These are phyloP conservation scores for Daldinia bambusicola DNA, from an alignment of 495 filamentous ascomycete species.

Conservation along the genomic window DNA sequence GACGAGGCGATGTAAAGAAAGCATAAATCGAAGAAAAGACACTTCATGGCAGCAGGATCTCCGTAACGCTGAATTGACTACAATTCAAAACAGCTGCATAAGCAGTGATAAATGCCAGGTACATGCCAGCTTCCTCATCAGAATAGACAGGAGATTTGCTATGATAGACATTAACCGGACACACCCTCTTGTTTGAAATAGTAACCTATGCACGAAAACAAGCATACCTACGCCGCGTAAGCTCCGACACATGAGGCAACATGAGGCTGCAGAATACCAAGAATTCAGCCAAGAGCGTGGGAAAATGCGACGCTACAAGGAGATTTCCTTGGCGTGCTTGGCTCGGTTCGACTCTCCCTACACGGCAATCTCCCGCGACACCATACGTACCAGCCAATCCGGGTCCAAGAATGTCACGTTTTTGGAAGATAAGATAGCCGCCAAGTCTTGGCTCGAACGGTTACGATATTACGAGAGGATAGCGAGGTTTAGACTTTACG, in stretches of 20 bases:
- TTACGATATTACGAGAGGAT: slow-evolving; percentile 3
- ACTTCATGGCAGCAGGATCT: too few relatives aligned
- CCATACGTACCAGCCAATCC: slow-evolving; percentile 12
- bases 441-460: slow-evolving; percentile 28
- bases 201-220: background rate
- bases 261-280: slow-evolving; percentile 20
- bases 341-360: slow-evolving; percentile 33
- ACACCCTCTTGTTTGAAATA: too few relatives aligned
- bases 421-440: slow-evolving; percentile 20
- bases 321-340: slow-evolving; percentile 33
- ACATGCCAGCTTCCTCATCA: too few relatives aligned
- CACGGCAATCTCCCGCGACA: slow-evolving; percentile 27
- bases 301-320: slow-evolving; percentile 28
- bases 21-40: too few relatives aligned
- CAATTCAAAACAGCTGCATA: too few relatives aligned
- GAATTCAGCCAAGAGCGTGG: slow-evolving; percentile 19
- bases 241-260: background rate
- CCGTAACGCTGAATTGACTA: too few relatives aligned
- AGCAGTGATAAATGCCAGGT: too few relatives aligned
- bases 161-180: too few relatives aligned
- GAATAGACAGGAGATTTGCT: too few relatives aligned
- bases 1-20: too few relatives aligned
- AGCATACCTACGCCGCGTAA: slow-evolving; percentile 3
- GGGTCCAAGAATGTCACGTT: slow-evolving; percentile 19
- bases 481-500: background rate